Evolutionary conservation across 2,329 filamentous ascomycete genomes (phyloP), one percentile per base, ranked within the genome.

Genomic region (Paradendryphiella salina): DNA sequence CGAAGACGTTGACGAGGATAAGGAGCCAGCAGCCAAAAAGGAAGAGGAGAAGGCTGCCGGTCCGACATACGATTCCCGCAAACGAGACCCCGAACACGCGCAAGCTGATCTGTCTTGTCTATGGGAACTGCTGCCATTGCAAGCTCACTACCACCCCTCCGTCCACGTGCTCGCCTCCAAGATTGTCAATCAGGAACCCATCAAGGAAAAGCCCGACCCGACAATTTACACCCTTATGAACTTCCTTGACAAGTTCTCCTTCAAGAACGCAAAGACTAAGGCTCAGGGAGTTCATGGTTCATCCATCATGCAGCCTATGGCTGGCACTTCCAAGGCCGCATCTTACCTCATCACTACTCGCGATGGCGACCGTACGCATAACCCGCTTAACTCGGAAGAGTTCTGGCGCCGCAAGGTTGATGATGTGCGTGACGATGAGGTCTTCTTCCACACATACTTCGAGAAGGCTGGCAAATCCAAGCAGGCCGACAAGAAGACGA

Each of bases 381-480:
- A 78, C 15, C 81, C 85, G 2, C 81, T 99, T 73, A 99, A 99
- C 75, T 87, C 87, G 1, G 88, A 95, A 56, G 79, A 84, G 3
- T 99, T 99, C 80, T 96, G 91, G 90, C 87, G 86, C 66, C 90
- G 90, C 82, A 92, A 90, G 76, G 80, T 83, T n/a, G 86, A 90
- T 57, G 86, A 97, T 46, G 87, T 99, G 36, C 86, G 88, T 3
- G 90, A 86, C 0, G 92, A 99, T 60, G 94, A 99, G 70, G 89
- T 91, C 32, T 99, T 99, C 83, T 99, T 99, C 83, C 94, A 99
- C 74, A 86, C 90, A 60, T 99, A 99, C 82, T 99, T 99, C 76
- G 86, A 84, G 49, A 82, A 87, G 69, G 76, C 78, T 9, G 82
- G 79, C 40, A 80, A 79, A 57, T 75, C 79, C 61, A 80, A 81